phyloP scores from a whole-genome alignment of 768 basidiomycete species.

The Boletus vinaceobasis region DNA sequence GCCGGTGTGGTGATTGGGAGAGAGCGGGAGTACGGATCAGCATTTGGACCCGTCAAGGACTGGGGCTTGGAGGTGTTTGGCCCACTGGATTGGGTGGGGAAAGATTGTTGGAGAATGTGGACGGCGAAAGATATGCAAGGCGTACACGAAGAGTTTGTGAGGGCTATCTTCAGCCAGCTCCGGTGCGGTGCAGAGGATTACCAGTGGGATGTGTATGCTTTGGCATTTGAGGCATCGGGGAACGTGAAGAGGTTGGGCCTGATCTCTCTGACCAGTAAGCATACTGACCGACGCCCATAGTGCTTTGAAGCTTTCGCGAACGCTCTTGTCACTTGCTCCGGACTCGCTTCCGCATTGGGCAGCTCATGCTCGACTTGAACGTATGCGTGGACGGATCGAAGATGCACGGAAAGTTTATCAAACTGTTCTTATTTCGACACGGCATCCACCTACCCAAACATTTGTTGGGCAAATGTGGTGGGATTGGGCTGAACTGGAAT shows the following conservation, averaged over 20 bases:
- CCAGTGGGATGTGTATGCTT: conserved; percentile 61
- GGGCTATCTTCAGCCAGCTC: conserved; percentile 58
- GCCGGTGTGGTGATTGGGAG: conserved; percentile 67
- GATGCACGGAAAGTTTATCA: conserved; percentile 80
- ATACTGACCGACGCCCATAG: conserved; percentile 35
- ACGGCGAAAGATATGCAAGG: conserved; percentile 45
- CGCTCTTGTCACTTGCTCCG: conserved; percentile 51
- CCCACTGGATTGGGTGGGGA: conserved; percentile 48
- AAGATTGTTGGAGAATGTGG: conserved; percentile 42
- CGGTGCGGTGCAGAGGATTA: conserved; percentile 45
- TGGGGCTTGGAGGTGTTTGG: conserved; percentile 57
- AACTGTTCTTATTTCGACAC: conserved; percentile 53
- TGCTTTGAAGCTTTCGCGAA: conserved; percentile 66
- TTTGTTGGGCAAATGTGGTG: conserved; percentile 60
- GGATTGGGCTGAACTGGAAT: conserved; percentile 85
- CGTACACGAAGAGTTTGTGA: conserved; percentile 49
- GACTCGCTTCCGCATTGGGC: conserved; percentile 66
- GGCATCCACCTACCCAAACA: conserved; percentile 31
- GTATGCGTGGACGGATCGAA: conserved; percentile 55
- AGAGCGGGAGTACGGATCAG: conserved; percentile 56
- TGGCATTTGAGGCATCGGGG: conserved; percentile 65
- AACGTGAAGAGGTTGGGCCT: conserved; percentile 52
- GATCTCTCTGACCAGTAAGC: conserved; percentile 6
- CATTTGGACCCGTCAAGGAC: conserved; percentile 65
- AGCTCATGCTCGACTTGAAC: conserved; percentile 74